Evolutionary conservation across 768 basidiomycete genomes (phyloP).

Genomic region (Mycena leptocephala): DNA sequence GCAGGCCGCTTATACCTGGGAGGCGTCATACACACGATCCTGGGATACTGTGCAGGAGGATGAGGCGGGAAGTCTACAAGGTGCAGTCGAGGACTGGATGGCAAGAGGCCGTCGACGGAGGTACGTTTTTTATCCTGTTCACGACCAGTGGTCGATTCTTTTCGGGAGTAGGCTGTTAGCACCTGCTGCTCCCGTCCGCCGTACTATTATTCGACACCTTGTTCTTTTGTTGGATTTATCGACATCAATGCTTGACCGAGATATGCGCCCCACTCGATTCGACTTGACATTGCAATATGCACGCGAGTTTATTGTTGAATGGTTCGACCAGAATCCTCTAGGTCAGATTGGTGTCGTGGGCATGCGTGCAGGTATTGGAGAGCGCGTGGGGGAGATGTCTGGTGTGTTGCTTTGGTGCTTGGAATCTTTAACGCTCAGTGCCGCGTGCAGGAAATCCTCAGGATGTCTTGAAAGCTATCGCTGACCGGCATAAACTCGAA

Average conservation of each 20-base stretch:
- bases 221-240: conserved; percentile 95
- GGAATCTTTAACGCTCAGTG: conserved; percentile 19
- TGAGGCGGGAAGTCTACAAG: conserved; percentile 91
- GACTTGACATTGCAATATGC: conserved; percentile 93
- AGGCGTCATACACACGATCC: conserved; percentile 92
- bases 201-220: conserved; percentile 97
- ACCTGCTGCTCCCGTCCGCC: conserved; percentile 89
- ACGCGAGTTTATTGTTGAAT: conserved; percentile 93
- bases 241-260: conserved; percentile 93
- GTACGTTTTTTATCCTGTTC: conserved; percentile 57
- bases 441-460: conserved; percentile 90
- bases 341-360: conserved; percentile 97
- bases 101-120: conserved; percentile 89
- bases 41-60: conserved; percentile 99
- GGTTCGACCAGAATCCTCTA: conserved; percentile 99
- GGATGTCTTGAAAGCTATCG: conserved; percentile 91
- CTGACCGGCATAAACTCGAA: conserved; percentile 90
- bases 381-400: conserved; percentile 93
- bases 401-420: conserved; percentile 64
- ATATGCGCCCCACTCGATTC: conserved; percentile 96
- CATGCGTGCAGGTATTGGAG: conserved; percentile 92
- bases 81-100: conserved; percentile 91
- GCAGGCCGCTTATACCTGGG: conserved; percentile 93
- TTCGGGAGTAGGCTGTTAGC: conserved; percentile 75
- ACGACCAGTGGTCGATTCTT: conserved; percentile 4